Evolutionary conservation across 2,329 filamentous ascomycete species (phyloP), one percentile per base, ranked within the genome.

Genomic region (Hyphodiscus sp.): DNA sequence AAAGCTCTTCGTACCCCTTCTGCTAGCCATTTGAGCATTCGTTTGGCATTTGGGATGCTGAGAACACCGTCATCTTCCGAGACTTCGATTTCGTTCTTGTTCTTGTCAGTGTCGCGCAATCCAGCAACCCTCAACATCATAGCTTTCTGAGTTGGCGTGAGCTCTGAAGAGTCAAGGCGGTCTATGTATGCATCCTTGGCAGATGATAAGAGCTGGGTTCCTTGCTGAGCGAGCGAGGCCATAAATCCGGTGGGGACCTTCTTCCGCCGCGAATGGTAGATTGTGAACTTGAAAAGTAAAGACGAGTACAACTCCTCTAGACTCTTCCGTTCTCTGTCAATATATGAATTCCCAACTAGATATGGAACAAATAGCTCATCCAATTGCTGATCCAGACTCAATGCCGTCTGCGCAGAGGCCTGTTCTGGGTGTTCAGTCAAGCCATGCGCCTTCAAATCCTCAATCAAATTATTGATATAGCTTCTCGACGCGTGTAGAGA

Each of bases 11-110:
- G 88, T 20, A 99, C 92, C 58, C 89, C 91, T 74, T 99, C 94
- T 2, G 94, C 94, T 42, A 99, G 76, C 94, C 94, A 99, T 68
- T 89, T 95, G 56, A 99, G 80, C 91, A 99, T 99, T 53, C 94
- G 82, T 73, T 97, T 97, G n/a, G 91, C 89, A 68, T 88, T 91
- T n/a, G 83, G 77, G 4, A 95, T 76, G 61, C 85, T 92, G 23
- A 97, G 75, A 53, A 83, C 78, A 33, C 94, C 94, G 65, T 99
- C 92, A 66, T 92, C 85, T 55, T 97, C 94, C 0, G 86, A 85
- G 30, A 97, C 87, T 67, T 95, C 91, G 54, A 95, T 90, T 50
- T 96, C 91, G 61, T 87, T 86, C 69, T 89, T 88, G 65, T 86
- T 85, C 52, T 83, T 83, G 57, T 85, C 85, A 48, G 88, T 82